These are phyloP conservation scores for Saccharomyces jurei DNA, from an alignment of 805 yeast genomes.

Conservation along the genomic window DNA sequence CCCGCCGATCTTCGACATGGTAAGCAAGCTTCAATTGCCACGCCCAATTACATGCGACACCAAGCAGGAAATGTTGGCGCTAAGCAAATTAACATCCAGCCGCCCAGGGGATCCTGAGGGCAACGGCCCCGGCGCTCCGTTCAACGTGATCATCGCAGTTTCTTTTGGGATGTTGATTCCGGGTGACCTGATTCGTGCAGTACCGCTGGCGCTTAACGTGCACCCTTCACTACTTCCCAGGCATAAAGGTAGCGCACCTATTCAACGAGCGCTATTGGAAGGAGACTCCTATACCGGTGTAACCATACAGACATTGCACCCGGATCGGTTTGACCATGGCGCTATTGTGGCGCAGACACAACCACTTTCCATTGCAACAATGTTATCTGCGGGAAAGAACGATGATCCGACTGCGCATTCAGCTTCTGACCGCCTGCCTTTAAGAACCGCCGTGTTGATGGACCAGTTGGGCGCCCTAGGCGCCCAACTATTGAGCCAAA, in stretches of 20 bases:
- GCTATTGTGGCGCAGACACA: constrained; percentile 52
- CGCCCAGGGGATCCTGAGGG: constrained; percentile 25
- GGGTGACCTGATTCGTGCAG: constrained; percentile 37
- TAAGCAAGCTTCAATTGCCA: constrained; percentile 28
- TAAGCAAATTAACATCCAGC: constrained; percentile 8
- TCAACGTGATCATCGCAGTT: constrained; percentile 74
- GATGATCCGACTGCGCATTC: neutral
- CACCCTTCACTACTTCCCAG: constrained; percentile 86
- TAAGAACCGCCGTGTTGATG: constrained; percentile 30
- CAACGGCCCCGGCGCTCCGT: neutral
- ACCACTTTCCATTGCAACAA: constrained; percentile 11
- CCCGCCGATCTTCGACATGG: constrained; percentile 45
- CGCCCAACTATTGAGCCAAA: constrained; percentile 45
- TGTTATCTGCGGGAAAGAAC: constrained; percentile 16
- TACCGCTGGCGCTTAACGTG: constrained; percentile 66
- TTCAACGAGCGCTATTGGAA: constrained; percentile 69
- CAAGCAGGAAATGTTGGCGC: constrained; percentile 9
- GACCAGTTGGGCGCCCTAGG: constrained; percentile 52
- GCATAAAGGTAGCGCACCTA: constrained; percentile 83
- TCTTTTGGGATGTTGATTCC: constrained; percentile 86
- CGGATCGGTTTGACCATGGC: constrained; percentile 78
- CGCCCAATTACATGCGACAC: constrained; percentile 22
- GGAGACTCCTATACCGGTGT: constrained; percentile 66
- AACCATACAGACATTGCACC: constrained; percentile 83
- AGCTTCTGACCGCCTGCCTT: constrained; percentile 28